Conservation (phyloP, 2,329 filamentous ascomycete genomes). For the Pseudogymnoascus sp. region DNA sequence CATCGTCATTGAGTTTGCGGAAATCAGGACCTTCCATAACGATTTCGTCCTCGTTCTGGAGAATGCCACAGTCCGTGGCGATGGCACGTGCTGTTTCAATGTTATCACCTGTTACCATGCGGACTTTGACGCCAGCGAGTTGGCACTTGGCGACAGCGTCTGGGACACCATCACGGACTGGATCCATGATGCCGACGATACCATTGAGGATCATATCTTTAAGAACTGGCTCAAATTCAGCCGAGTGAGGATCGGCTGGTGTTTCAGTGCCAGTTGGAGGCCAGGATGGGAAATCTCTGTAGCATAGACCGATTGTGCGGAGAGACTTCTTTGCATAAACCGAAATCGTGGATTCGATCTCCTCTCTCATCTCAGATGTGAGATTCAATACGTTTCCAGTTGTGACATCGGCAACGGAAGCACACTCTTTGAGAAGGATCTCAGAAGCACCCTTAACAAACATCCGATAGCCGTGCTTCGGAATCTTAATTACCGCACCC, state of each 20-base stretch:
- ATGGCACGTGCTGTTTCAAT: slow-evolving; percentile 72
- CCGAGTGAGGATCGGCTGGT: slow-evolving; percentile 43
- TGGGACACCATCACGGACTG: slow-evolving; percentile 64
- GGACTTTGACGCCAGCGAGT: slow-evolving; percentile 67
- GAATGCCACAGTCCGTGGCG: slow-evolving; percentile 69
- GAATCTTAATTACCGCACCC: slow-evolving; percentile 51
- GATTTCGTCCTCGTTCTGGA: slow-evolving; percentile 52
- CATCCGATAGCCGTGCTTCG: slow-evolving; percentile 34
- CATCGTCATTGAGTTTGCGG: slow-evolving; percentile 57
- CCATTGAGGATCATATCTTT: slow-evolving; percentile 58
- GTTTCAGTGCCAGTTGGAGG: slow-evolving; percentile 38
- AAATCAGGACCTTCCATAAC: slow-evolving; percentile 75
- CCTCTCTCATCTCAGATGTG: slow-evolving; percentile 43
- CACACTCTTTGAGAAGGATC: slow-evolving; percentile 37
- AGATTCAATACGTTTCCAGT: slow-evolving; percentile 51
- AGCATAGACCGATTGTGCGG: slow-evolving; percentile 63
- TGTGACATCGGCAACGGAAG: slow-evolving; percentile 45
- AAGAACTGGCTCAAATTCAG: slow-evolving; percentile 45
- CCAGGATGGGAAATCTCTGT: slow-evolving; percentile 59
- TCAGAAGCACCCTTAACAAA: slow-evolving; percentile 48
- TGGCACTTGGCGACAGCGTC: slow-evolving; percentile 68
- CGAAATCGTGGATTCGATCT: slow-evolving; percentile 43
- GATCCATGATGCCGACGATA: slow-evolving; percentile 75
- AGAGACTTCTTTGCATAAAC: slow-evolving; percentile 55
- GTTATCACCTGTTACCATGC: slow-evolving; percentile 78